Base-by-base conservation (phyloP, 768 basidiomycete species). In the Trametes villosa region DNA sequence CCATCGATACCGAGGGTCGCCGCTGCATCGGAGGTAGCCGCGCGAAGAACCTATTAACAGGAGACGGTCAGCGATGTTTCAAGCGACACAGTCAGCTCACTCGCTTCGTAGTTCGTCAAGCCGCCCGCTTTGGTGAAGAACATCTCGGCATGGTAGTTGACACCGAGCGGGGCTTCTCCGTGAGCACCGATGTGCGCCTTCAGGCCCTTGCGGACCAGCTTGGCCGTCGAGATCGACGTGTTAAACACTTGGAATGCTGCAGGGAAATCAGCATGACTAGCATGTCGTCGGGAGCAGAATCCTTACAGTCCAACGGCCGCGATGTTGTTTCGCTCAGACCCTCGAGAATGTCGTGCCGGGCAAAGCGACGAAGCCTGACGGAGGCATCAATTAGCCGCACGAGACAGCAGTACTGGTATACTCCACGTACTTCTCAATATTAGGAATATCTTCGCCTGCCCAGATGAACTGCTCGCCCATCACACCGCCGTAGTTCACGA, bases 71-170 rank as follows among this genome's bases (percentile, higher is more conserved):
- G 22, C 11, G 22, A 49, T n/a, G 46, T 20, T 34, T 47, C 42
- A 13, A 59, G n/a, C 48, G 8, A 30, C 26, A 47, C n/a, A 20
- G 18, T 3, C n/a, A 9, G n/a, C 1, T 17, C 11, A 41, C 68
- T 8, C 31, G 87, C 89, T 79, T 91, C 86, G 66, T 89, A 91
- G 66, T 87, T 88, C 27, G 74, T 84, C 64, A 91, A 71, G 3
- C 89, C 89, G 22, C 89, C 89, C 15, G 77, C 75, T 46, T 77
- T 75, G 26, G 86, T 77, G 69, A 88, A 89, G 52, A 76, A 79
- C 84, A 91, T 87, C 67, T 91, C 89, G 20, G 84, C 82, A 60
- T 91, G 89, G 65, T 91, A 92, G 74, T 88, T 88, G n/a, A 86
- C 68, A 0, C 89, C 89, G 12, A 89, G 71, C 0, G 89, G 89